Base-by-base conservation (phyloP, 2,329 filamentous ascomycete genomes). In the Pseudopithomyces chartarum region DNA sequence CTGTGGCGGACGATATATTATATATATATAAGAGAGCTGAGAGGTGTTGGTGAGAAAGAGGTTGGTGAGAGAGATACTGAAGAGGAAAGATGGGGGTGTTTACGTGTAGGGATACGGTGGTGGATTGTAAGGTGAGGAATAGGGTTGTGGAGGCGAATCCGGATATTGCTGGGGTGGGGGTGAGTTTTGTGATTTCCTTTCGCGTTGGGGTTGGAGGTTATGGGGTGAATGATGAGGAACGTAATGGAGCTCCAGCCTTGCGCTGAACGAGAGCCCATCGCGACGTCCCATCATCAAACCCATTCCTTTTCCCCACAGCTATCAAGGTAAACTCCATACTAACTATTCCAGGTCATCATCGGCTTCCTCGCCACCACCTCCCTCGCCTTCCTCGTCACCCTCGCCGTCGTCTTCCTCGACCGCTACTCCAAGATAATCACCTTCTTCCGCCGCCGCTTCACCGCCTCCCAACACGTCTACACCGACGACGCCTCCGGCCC, bases 81-180 rank as follows among this genome's bases (percentile, higher is more conserved):
- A 29, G 3, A 29, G 17, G 12, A 15, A 38, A 3, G 36, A 42
- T 42, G 48, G 48, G 26, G 4, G 15, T 40, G 20, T 51, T 51
- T 15, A 51, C 17, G 48, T 42, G 48, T 23, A 6, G 22, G 32
- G 6, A 17, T 22, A 42, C n/a, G 55, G 52, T n/a, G 29, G 42
- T 53, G 1, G 48, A 65, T 38, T 70, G 68, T 38, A 38, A 20
- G 1, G 23, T 36, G 19, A 54, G 43, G 6, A 60, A 61, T 17
- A 54, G 64, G 23, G 40, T 13, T 10, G 61, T 72, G 2, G 40
- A 56, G 1, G 67, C 69, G 17, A 67, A 72, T 57, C 62, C 69
- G 17, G 69, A 72, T 57, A 66, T 72, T 33, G 69, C 69, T 50
- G 69, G 69, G 7, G 59, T 70, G 15, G 69, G 69, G 2, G 69